A percentile compares a stretch with the other conserved stretches of the same genome.
These are phyloP conservation scores for Moesziomyces parantarcticus DNA, from an alignment of 1,284 basidiomycete species.

Conservation along the genomic window DNA sequence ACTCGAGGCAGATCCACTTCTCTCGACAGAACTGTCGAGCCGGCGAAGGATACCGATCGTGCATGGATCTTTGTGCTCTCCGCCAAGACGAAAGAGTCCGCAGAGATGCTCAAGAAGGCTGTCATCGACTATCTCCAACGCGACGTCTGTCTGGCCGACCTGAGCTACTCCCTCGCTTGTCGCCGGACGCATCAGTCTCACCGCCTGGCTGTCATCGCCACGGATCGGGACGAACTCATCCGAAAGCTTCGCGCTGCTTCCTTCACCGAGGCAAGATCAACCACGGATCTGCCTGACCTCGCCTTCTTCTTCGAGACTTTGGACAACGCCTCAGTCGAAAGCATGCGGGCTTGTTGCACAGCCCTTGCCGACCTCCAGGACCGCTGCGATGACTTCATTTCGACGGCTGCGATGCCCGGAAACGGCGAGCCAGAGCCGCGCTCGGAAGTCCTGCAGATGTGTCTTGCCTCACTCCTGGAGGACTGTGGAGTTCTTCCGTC, in stretches of 20 bases:
- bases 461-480: slow-evolving; percentile 16
- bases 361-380: slow-evolving; percentile 5
- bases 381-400: slow-evolving; percentile 2
- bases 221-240: slow-evolving; percentile 35
- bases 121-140: slow-evolving; percentile 41
- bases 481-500: slow-evolving; percentile 17
- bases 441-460: slow-evolving; percentile 9
- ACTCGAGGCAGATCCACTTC: neutral
- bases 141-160: slow-evolving; percentile 26
- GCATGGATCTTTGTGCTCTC: slow-evolving; percentile 36
- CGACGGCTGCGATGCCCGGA: neutral
- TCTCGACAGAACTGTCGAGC: neutral
- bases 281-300: slow-evolving; percentile 11
- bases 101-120: slow-evolving; percentile 23
- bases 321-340: neutral
- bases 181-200: slow-evolving; percentile 40
- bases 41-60: neutral
- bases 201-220: slow-evolving; percentile 34
- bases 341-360: too few relatives aligned
- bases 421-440: neutral
- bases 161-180: slow-evolving; percentile 43
- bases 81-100: slow-evolving; percentile 37
- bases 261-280: slow-evolving; percentile 15
- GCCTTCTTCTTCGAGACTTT: slow-evolving; percentile 3
- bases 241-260: slow-evolving; percentile 14